These are phyloP conservation scores for Talaromyces nanjingensis DNA, from an alignment of 495 filamentous ascomycete genomes.

Conservation along the genomic window DNA sequence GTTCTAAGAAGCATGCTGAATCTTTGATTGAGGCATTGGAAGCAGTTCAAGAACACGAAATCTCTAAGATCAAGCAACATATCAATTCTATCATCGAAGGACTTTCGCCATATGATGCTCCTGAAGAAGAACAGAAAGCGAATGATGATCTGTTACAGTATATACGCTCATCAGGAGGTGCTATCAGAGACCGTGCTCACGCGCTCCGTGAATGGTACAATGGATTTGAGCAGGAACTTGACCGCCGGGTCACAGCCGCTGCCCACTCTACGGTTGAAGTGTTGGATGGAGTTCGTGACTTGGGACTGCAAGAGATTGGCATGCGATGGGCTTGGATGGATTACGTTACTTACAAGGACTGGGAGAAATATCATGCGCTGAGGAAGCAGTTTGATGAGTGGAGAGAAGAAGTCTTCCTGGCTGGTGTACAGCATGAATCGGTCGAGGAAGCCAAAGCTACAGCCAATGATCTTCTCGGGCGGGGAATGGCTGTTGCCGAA, in stretches of 20 bases:
- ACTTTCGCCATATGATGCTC: constrained; percentile 44
- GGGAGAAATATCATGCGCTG: constrained; percentile 82
- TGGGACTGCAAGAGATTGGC: constrained; percentile 90
- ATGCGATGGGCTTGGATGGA: constrained; percentile 98
- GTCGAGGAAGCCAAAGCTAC: constrained; percentile 63
- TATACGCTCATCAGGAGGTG: constrained; percentile 66
- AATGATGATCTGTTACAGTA: constrained; percentile 55
- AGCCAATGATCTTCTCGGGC: constrained; percentile 61
- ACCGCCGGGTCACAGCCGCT: constrained; percentile 61
- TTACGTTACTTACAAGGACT: constrained; percentile 90
- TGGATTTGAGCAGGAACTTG: constrained; percentile 62
- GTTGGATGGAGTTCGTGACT: constrained; percentile 75
- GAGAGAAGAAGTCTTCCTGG: constrained; percentile 67
- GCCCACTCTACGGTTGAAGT: constrained; percentile 76
- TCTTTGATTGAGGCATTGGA: constrained; percentile 63
- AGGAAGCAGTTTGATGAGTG: constrained; percentile 80
- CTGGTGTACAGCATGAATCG: constrained; percentile 65
- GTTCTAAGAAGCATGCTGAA: constrained; percentile 58
- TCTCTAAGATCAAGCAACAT: constrained; percentile 57
- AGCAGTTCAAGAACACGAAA: constrained; percentile 51
- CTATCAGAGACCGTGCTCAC: constrained; percentile 75
- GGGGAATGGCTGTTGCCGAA: constrained; percentile 75
- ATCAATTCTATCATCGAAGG: constrained; percentile 57
- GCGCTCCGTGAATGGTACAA: constrained; percentile 72
- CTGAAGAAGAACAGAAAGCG: constrained; percentile 47